phyloP scores from a whole-genome alignment of 1,284 basidiomycete genomes.

The Sphagnurus paluster region DNA sequence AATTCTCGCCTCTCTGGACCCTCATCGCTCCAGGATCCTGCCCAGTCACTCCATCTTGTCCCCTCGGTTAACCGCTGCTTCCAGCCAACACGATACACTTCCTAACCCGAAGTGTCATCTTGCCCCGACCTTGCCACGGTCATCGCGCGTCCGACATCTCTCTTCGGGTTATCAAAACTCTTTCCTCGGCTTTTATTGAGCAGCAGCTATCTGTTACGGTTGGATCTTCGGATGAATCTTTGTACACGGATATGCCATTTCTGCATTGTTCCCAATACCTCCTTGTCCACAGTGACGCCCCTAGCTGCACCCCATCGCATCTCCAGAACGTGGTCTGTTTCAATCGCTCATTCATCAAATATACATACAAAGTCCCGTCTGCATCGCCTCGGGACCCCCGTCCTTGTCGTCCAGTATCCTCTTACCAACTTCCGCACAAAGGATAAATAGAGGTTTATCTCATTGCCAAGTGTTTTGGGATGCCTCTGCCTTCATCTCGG shows the following conservation, averaged over 20 bases:
- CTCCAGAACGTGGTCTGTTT: constrained; percentile 43
- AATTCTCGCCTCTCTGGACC: constrained; percentile 26
- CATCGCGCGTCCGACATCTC: constrained; percentile 27
- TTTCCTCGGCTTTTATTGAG: constrained; percentile 21
- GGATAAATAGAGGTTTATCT: constrained; percentile 19
- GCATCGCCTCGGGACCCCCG: constrained; percentile 47
- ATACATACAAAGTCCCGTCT: constrained; percentile 44
- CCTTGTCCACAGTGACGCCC: constrained; percentile 37
- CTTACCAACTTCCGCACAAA: constrained; percentile 31
- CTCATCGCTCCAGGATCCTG: constrained; percentile 33
- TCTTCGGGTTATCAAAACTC: constrained; percentile 28
- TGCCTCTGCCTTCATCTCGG: constrained; percentile 20
- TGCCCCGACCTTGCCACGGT: constrained; percentile 48
- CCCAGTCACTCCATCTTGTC: constrained; percentile 12
- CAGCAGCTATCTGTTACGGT: constrained; percentile 28
- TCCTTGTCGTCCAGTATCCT: constrained; percentile 22
- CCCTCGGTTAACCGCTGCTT: constrained; percentile 21
- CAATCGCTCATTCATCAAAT: constrained; percentile 19
- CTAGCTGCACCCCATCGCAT: constrained; percentile 35
- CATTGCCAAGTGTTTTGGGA: constrained; percentile 24
- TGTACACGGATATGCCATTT: constrained; percentile 13
- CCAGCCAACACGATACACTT: constrained; percentile 36
- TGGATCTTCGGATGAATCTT: constrained; percentile 20
- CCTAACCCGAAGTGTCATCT: constrained; percentile 41
- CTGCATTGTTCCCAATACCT: constrained; percentile 9